These are phyloP conservation scores for Neostapfia colusana DNA, from an alignment of 176 grass and related monocot genomes.

Conservation along the genomic window DNA sequence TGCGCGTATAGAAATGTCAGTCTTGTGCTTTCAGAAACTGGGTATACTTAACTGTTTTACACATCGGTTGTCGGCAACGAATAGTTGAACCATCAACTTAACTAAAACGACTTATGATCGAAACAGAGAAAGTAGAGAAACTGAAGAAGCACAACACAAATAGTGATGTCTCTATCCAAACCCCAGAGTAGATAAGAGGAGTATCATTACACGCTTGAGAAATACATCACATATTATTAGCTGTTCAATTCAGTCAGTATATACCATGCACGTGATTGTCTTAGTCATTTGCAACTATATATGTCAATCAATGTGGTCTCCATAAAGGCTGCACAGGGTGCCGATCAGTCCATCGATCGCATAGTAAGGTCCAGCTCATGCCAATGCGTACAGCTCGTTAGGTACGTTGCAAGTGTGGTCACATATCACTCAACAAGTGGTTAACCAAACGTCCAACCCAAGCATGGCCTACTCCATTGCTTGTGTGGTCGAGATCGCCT, in stretches of 20 bases:
- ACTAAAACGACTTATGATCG: background rate
- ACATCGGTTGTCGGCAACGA: no score
- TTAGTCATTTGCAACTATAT: background rate
- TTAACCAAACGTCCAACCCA: background rate
- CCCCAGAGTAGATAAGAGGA: background rate
- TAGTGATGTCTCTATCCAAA: background rate
- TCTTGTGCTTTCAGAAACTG: no score
- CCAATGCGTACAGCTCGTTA: background rate
- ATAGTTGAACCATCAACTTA: background rate
- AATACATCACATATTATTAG: background rate
- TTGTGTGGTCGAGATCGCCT: background rate
- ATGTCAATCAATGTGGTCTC: background rate
- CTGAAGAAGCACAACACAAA: no score
- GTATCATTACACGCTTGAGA: background rate
- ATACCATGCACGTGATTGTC: background rate
- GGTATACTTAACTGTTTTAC: no score
- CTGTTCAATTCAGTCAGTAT: no score
- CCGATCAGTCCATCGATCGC: background rate
- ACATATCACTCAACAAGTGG: background rate
- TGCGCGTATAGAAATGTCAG: no score
- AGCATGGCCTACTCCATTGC: background rate
- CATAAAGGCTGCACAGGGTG: background rate
- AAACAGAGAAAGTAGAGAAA: no score
- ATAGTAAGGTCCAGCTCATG: background rate
- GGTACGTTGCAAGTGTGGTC: slow-evolving; percentile 4